These are phyloP conservation scores for Cercospora canescens DNA, from an alignment of 2,329 filamentous ascomycete genomes.

Conservation along the genomic window DNA sequence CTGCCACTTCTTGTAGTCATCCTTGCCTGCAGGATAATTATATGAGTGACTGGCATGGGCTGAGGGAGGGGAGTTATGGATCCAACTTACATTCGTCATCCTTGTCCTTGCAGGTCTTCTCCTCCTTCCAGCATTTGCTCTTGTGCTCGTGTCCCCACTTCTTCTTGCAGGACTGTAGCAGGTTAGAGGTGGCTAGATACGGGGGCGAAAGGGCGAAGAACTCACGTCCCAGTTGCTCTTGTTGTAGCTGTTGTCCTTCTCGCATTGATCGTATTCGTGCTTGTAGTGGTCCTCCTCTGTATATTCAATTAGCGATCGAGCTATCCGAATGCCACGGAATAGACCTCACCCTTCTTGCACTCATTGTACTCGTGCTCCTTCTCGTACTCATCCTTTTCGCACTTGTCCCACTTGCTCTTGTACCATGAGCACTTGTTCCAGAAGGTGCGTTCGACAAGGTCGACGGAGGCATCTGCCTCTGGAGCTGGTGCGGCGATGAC, in stretches of 20 bases:
- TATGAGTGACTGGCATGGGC: neutral
- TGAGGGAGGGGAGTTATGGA: neutral
- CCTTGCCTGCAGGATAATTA: neutral
- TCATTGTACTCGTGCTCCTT: slow-evolving; percentile 6
- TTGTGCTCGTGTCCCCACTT: neutral
- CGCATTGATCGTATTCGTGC: slow-evolving; percentile 6
- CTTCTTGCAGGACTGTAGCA: neutral
- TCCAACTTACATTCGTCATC: neutral
- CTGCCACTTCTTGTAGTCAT: slow-evolving; percentile 3
- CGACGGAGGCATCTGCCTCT: neutral
- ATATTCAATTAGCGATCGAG: neutral
- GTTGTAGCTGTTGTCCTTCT: slow-evolving; percentile 4
- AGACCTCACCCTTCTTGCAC: slow-evolving; percentile 7
- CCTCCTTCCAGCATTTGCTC: neutral
- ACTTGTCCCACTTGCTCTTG: slow-evolving; percentile 6
- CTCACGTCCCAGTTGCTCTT: neutral
- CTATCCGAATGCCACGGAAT: neutral
- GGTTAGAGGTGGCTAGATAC: neutral
- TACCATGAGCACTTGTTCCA: neutral
- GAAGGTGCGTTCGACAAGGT: slow-evolving; percentile 3
- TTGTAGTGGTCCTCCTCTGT: slow-evolving; percentile 3
- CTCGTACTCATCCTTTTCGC: slow-evolving; percentile 4
- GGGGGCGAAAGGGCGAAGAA: neutral
- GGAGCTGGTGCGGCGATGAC: slow-evolving; percentile 5
- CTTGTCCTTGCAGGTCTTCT: slow-evolving; percentile 3